Conservation (phyloP, 352 stramenopile species). For the Phytopythium vexans region DNA sequence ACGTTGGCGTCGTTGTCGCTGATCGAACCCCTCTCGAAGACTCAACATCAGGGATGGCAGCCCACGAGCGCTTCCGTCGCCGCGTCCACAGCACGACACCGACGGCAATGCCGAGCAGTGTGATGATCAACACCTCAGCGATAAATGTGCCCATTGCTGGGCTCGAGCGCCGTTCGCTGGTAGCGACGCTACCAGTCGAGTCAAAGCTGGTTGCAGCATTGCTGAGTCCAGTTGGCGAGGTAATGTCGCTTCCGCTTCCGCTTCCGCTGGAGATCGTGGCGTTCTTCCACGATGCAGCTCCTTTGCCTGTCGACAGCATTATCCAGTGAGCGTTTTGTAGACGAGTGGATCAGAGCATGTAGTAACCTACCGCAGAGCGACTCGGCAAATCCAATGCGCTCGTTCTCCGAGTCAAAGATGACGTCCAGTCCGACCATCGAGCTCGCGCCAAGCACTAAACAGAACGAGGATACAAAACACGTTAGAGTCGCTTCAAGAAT, state of each 20-base stretch:
- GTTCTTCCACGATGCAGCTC: constrained; percentile 3
- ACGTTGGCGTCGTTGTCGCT: too few relatives aligned
- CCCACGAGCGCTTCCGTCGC: constrained; percentile 45
- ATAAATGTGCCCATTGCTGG: constrained; percentile 33
- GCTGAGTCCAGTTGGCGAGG: background rate
- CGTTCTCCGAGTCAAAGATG: constrained; percentile 79
- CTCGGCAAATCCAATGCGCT: constrained; percentile 76
- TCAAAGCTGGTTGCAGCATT: constrained; percentile 3
- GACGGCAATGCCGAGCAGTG: constrained; percentile 51
- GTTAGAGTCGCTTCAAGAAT: background rate
- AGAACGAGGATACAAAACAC: constrained; percentile 2
- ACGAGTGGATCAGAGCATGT: background rate
- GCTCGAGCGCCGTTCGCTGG: constrained; percentile 14
- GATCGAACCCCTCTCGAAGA: constrained; percentile 9
- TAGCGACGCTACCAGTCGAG: background rate
- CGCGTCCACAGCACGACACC: constrained; percentile 40
- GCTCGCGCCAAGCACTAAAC: constrained; percentile 68
- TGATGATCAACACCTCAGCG: constrained; percentile 47
- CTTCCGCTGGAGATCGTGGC: constrained; percentile 3
- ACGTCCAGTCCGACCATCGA: constrained; percentile 81
- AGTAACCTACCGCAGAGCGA: constrained; percentile 52
- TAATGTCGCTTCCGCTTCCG: background rate
- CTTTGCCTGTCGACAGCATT: constrained; percentile 1
- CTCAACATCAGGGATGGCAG: constrained; percentile 34
- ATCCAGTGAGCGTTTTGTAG: background rate